Conservation (phyloP, 768 basidiomycete genomes). For the Cantharellus anzutake region DNA sequence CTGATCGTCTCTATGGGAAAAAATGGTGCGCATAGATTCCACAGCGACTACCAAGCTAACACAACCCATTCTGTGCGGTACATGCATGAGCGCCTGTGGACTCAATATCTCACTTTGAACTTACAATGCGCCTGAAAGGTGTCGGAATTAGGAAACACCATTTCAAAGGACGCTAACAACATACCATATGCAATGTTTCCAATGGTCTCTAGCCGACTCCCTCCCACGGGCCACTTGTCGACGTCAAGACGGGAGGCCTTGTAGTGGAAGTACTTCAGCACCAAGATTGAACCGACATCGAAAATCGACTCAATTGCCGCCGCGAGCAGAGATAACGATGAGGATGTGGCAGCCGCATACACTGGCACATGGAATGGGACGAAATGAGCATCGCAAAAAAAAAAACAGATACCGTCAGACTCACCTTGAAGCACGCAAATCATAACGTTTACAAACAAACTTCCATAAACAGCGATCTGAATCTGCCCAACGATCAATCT, state of each 20-base stretch:
- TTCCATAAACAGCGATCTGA: constrained; percentile 73
- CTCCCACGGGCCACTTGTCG: constrained; percentile 85
- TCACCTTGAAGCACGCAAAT: constrained; percentile 56
- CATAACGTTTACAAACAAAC: constrained; percentile 54
- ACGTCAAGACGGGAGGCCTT: constrained; percentile 51
- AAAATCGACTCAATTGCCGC: constrained; percentile 79
- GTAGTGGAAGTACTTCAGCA: constrained; percentile 63
- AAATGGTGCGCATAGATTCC: constrained; percentile 58
- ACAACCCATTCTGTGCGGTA: constrained; percentile 50
- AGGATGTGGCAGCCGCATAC: constrained; percentile 76
- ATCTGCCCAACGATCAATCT: constrained; percentile 28
- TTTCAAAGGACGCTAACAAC: background rate
- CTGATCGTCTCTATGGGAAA: constrained; percentile 31
- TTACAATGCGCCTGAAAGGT: constrained; percentile 29
- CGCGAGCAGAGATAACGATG: constrained; percentile 72
- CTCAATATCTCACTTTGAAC: constrained; percentile 1
- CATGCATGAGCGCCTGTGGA: too few species aligned
- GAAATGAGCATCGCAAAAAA: background rate
- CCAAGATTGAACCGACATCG: constrained; percentile 65
- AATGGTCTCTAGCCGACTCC: constrained; percentile 76
- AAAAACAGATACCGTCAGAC: constrained; percentile 6
- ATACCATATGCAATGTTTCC: constrained; percentile 74
- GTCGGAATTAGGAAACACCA: too few species aligned
- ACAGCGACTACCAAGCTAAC: constrained; percentile 86
- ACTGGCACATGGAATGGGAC: constrained; percentile 25